Conservation (phyloP, 345 rosid genomes). For the Populus euphratica region DNA sequence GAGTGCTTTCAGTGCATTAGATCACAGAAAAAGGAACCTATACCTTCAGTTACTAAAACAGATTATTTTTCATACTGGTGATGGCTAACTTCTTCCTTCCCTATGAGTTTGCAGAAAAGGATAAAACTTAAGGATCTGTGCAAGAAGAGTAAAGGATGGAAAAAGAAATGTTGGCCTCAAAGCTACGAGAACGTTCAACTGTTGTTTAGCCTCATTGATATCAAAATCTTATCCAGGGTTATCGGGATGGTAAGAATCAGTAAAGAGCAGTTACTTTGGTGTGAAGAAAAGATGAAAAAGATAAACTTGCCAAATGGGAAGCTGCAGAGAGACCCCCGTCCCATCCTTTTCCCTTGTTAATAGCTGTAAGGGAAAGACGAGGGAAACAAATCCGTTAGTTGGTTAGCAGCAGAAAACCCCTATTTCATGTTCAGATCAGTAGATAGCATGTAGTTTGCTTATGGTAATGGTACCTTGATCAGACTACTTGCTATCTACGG, state of each 20-base stretch:
- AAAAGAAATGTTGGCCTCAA: slow-evolving; percentile 80
- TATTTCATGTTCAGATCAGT: neutral
- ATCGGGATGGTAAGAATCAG: slow-evolving; percentile 65
- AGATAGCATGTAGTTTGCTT: neutral
- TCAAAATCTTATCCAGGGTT: slow-evolving; percentile 61
- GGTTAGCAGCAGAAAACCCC: slow-evolving; percentile 3
- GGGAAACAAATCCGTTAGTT: neutral
- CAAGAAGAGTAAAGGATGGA: slow-evolving; percentile 69
- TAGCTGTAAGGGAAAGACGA: neutral
- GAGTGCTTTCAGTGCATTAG: too few relatives aligned
- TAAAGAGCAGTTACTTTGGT: slow-evolving; percentile 84
- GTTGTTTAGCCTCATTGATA: slow-evolving; percentile 63
- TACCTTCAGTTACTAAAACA: too few relatives aligned
- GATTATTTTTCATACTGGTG: neutral
- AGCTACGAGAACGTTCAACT: slow-evolving; percentile 55
- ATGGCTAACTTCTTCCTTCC: neutral
- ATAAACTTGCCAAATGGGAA: slow-evolving; percentile 53
- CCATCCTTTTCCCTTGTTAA: slow-evolving; percentile 73
- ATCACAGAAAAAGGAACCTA: too few relatives aligned
- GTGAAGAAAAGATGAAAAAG: slow-evolving; percentile 93
- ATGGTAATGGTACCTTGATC: neutral
- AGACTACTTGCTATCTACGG: neutral
- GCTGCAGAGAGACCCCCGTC: slow-evolving; percentile 73
- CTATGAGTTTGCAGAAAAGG: slow-evolving; percentile 50
- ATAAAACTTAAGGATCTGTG: slow-evolving; percentile 61